Evolutionary conservation across 2,329 filamentous ascomycete genomes (phyloP), one percentile per base, ranked within the genome.

Genomic region (Botrytis fragariae): DNA sequence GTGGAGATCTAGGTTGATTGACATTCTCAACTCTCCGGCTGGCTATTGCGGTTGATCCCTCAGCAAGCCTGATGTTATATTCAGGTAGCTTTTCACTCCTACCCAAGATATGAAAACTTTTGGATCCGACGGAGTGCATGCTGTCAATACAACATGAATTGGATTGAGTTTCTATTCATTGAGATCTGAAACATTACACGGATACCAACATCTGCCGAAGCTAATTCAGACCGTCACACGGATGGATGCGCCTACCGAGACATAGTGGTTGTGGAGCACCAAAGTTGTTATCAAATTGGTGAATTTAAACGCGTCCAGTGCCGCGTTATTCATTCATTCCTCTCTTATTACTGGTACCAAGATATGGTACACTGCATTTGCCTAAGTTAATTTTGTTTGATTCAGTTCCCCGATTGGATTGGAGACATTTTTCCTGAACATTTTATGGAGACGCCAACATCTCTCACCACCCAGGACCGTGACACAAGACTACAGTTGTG

Each of bases 1-100:
- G 12, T 4, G 4, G 1, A 18, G 7, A 6, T 9, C 9, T 3
- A 18, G 14, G 3, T 8, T 29, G 3, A 8, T 2, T 29, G n/a
- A 29, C 7, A 18, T 16, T 8, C 1, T 6, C 51, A 57, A 7
- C n/a, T n/a, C n/a, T n/a, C n/a, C n/a, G n/a, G n/a, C n/a, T n/a
- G n/a, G n/a, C n/a, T n/a, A n/a, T 57, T 57, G n/a, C n/a, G 51
- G 3, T 18, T 18, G 9, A n/a, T 29, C 5, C n/a, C n/a, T 57
- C n/a, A 57, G 4, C 32, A 32, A 57, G 3, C 14, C n/a, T 29
- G n/a, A 18, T 29, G 0, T 3, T 14, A 18, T 0, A 9, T 3
- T 29, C n/a, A 18, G 32, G 51, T 14, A 57, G n/a, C 6, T 7
- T 57, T 32, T n/a, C 51, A 3, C 16, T 57, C n/a, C 3, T 57